Conservation (phyloP, 352 stramenopile genomes). For the Halophytophthora polymorphica region DNA sequence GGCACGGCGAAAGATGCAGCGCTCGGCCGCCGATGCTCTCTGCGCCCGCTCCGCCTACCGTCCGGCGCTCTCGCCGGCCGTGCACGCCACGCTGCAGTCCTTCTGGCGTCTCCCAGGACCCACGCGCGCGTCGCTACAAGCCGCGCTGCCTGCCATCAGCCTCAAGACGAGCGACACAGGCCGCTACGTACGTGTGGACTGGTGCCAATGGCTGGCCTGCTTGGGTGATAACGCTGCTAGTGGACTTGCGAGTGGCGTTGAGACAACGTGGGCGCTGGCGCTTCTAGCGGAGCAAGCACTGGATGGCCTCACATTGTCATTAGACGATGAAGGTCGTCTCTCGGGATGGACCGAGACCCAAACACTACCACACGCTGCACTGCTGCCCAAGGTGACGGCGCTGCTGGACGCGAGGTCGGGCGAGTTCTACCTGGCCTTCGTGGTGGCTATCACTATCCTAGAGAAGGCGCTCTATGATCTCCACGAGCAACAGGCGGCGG, state of each 20-base stretch:
- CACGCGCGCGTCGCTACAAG: too few species aligned
- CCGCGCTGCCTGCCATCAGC: conserved; percentile 18
- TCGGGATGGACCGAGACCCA: conserved; percentile 2
- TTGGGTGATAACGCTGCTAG: background rate
- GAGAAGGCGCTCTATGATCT: conserved; percentile 65
- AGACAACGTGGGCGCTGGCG: conserved; percentile 38
- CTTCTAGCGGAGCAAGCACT: conserved; percentile 34
- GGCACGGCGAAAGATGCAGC: too few species aligned
- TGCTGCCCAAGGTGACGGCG: conserved; percentile 19
- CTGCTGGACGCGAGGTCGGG: conserved; percentile 22
- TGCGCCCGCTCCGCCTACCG: too few species aligned
- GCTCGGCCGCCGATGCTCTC: too few species aligned
- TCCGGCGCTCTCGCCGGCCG: too few species aligned
- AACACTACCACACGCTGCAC: conserved; percentile 25
- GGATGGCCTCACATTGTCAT: background rate
- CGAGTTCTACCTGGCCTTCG: conserved; percentile 58
- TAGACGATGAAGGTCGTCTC: background rate
- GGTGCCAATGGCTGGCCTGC: too few species aligned
- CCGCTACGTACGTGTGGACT: too few species aligned
- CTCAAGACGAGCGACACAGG: too few species aligned
- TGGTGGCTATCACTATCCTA: conserved; percentile 55
- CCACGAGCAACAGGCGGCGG: conserved; percentile 12
- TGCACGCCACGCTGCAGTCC: too few species aligned
- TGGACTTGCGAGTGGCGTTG: conserved; percentile 13
- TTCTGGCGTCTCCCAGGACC: too few species aligned